These are phyloP conservation scores for Arabidopsis suecica DNA, from an alignment of 345 rosid genomes.

Conservation along the genomic window DNA sequence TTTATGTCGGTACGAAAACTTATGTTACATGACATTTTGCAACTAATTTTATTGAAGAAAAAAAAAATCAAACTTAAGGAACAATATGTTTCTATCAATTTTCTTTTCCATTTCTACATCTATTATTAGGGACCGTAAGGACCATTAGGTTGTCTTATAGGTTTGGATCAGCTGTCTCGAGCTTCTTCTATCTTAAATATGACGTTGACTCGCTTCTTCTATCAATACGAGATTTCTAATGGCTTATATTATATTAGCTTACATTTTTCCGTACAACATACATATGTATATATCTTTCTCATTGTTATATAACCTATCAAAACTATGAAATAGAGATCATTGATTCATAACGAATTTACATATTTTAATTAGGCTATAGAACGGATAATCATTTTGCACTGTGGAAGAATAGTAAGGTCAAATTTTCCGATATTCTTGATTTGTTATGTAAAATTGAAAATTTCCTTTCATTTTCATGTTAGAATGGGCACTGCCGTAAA, in stretches of 20 bases:
- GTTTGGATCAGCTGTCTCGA: background rate
- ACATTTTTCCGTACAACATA: no score
- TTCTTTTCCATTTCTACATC: background rate
- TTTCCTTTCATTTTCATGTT: slow-evolving; percentile 15
- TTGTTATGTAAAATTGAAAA: background rate
- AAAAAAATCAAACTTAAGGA: no score
- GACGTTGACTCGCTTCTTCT: background rate
- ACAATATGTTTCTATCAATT: no score
- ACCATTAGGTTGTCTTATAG: background rate
- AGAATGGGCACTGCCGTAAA: background rate
- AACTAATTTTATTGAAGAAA: no score
- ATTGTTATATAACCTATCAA: background rate
- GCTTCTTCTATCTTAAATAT: background rate
- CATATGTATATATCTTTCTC: background rate
- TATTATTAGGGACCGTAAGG: slow-evolving; percentile 3
- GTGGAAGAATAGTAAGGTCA: background rate
- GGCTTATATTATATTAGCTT: background rate
- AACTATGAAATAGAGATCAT: background rate
- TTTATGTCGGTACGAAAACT: no score
- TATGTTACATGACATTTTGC: no score
- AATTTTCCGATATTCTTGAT: background rate
- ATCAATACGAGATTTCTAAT: background rate
- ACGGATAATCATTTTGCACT: background rate
- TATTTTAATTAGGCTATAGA: background rate
- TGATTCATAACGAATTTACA: no score